A percentile compares a stretch with the other conserved stretches of the same genome.
Conservation (phyloP, 78 protist genomes). For the Thecamonas trahens region DNA sequence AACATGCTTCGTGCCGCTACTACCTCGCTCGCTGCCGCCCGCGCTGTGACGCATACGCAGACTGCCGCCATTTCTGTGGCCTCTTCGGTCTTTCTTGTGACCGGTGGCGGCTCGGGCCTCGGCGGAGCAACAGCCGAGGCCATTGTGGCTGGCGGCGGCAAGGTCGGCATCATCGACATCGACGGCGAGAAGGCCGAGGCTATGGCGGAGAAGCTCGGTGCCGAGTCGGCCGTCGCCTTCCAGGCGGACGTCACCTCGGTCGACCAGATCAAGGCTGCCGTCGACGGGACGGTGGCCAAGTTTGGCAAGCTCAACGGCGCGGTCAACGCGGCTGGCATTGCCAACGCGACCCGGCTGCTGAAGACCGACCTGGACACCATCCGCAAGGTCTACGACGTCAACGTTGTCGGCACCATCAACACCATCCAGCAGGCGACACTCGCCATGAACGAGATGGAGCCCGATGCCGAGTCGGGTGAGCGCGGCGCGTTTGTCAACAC, state of each 20-base stretch:
- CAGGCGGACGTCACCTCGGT: slow-evolving; percentile 41
- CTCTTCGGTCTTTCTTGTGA: slow-evolving; percentile 46
- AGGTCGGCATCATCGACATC: slow-evolving; percentile 51
- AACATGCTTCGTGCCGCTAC: too few species aligned
- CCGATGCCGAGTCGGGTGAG: slow-evolving; percentile 29
- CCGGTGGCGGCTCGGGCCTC: slow-evolving; percentile 63
- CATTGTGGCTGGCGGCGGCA: slow-evolving; percentile 22
- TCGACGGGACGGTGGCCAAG: slow-evolving; percentile 26
- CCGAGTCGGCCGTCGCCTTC: slow-evolving; percentile 14
- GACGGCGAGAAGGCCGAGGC: slow-evolving; percentile 29
- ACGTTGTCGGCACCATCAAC: slow-evolving; percentile 60
- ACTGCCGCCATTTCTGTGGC: too few species aligned
- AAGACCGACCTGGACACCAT: background rate
- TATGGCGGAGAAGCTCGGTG: slow-evolving; percentile 28
- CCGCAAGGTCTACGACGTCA: slow-evolving; percentile 34
- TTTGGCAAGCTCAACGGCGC: slow-evolving; percentile 55
- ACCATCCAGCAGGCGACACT: slow-evolving; percentile 33
- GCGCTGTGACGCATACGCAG: too few species aligned
- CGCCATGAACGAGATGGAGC: slow-evolving; percentile 31
- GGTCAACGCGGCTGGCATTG: slow-evolving; percentile 72
- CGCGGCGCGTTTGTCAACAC: slow-evolving; percentile 59
- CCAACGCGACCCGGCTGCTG: slow-evolving; percentile 28
- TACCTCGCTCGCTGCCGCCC: too few species aligned
- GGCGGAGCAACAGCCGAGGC: slow-evolving; percentile 41
- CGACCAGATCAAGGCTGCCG: slow-evolving; percentile 28